Evolutionary conservation across 2,329 filamentous ascomycete genomes (phyloP).

Genomic region (Epichloe festucae): DNA sequence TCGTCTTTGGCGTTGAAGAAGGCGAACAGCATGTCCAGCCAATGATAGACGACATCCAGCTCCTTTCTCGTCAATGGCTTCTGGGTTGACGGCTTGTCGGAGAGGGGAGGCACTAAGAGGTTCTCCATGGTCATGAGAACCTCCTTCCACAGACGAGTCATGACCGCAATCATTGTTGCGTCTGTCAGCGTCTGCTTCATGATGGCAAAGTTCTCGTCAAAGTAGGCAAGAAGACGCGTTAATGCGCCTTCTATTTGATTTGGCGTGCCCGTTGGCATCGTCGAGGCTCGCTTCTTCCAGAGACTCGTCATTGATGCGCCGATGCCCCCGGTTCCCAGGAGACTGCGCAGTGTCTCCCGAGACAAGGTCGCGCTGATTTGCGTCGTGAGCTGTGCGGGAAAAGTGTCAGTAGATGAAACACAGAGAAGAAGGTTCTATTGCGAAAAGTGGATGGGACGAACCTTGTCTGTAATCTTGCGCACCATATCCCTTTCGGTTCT

Average conservation of each 20-base stretch:
- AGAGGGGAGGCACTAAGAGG: constrained; percentile 82
- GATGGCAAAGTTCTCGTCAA: constrained; percentile 96
- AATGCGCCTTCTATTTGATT: constrained; percentile 70
- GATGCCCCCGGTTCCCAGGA: constrained; percentile 59
- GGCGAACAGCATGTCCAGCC: constrained; percentile 78
- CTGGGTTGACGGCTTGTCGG: constrained; percentile 84
- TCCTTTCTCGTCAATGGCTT: constrained; percentile 74
- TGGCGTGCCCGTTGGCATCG: constrained; percentile 46
- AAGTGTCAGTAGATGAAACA: constrained; percentile 1
- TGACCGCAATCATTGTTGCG: constrained; percentile 95
- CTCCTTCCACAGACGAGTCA: constrained; percentile 97
- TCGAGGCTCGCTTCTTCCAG: constrained; percentile 47
- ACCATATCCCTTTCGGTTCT: constrained; percentile 97
- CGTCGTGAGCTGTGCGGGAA: constrained; percentile 54
- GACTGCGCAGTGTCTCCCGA: constrained; percentile 58
- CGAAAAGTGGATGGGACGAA: constrained; percentile 24
- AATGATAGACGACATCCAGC: constrained; percentile 87
- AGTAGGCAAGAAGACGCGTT: constrained; percentile 79
- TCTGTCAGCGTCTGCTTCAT: constrained; percentile 96
- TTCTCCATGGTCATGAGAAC: constrained; percentile 83
- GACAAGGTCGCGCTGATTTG: constrained; percentile 89
- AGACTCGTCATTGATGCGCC: constrained; percentile 61
- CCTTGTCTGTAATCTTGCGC: constrained; percentile 94
- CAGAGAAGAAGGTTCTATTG: neutral
- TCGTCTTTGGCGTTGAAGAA: constrained; percentile 95